Evolutionary conservation across 176 grass and related monocot species (phyloP), one percentile per base, ranked within the genome.

Genomic region (Musa acuminata): DNA sequence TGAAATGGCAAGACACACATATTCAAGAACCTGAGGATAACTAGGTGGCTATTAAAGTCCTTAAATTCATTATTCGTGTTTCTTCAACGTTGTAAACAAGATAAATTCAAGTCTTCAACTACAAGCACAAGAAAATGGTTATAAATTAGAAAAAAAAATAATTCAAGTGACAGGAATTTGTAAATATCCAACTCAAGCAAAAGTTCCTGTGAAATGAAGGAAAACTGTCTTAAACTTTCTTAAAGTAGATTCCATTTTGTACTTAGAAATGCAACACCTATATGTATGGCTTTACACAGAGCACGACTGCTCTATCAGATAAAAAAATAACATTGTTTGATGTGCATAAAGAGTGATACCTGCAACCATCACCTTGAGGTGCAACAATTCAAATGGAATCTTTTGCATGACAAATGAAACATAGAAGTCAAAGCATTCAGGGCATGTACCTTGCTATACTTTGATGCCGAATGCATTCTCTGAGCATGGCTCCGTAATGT

Each of bases 391-490:
- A 14, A 69, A 35, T 25, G 14, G 49, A 57, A 43, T 62, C 17
- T 62, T 11, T 49, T 16, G 9, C 62, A 12, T 23, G 14, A 17
- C 13, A 35, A 20, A 29, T 35, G 8, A 55, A 11, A 69, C 26
- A 43, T 1, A 62, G 52, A 62, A 65, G 49, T n/a, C 22, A 24
- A 50, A 62, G 27, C 21, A 69, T 78, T 67, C 64, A 72, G 54
- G 7, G 13, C 9, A 21, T 53, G 23, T 87, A 85, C 86, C 89
- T 79, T 82, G 89, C 86, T 58, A 82, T 86, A 62, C 85, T 67
- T 78, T 92, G 89, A 64, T 92, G 86, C 2, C 89, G 86, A 77
- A 86, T 82, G 52, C 86, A 86, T 10, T 92, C 89, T 76, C 86
- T 83, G 11, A 92, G 27, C 22, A 92, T 73, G 57, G 78, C 48